A percentile compares a stretch with the other conserved stretches of the same genome.
Evolutionary conservation across 495 filamentous ascomycete genomes (phyloP).

Genomic region (Podospora pseudocomata): DNA sequence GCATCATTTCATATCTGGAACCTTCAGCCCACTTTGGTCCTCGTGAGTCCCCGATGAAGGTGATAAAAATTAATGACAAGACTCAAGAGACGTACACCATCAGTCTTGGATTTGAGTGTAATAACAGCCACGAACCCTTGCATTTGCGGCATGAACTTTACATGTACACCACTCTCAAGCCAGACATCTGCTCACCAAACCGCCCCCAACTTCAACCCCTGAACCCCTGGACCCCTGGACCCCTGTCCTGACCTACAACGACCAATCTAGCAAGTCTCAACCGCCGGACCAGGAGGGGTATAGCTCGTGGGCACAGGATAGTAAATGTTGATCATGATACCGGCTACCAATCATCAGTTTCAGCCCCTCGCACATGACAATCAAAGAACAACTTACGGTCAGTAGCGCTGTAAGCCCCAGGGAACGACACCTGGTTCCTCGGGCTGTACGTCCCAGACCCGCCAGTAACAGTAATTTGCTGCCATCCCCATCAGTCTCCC

Average conservation of each 20-base stretch:
- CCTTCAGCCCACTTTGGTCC: no score
- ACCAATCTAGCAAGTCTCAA: constrained; percentile 28
- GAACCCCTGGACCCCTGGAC: not conserved
- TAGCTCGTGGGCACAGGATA: constrained; percentile 41
- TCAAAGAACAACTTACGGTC: constrained; percentile 22
- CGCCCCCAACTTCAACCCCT: not conserved
- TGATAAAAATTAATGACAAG: no score
- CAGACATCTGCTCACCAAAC: not conserved
- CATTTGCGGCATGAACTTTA: not conserved
- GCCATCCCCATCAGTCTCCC: constrained; percentile 53
- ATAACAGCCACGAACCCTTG: not conserved
- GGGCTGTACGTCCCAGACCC: constrained; percentile 39
- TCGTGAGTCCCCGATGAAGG: no score
- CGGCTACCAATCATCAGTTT: constrained; percentile 16
- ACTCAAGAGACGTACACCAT: no score
- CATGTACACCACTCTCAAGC: not conserved
- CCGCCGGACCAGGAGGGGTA: constrained; percentile 34
- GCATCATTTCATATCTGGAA: no score
- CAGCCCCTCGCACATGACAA: no score
- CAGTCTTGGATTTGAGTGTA: no score
- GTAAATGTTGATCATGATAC: constrained; percentile 49
- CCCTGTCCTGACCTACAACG: no score
- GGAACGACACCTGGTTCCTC: constrained; percentile 38
- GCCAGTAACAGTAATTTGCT: constrained; percentile 42
- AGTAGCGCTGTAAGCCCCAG: constrained; percentile 40